Conservation (phyloP, 2,329 filamentous ascomycete species). For the Pestalotiopsis fici region DNA sequence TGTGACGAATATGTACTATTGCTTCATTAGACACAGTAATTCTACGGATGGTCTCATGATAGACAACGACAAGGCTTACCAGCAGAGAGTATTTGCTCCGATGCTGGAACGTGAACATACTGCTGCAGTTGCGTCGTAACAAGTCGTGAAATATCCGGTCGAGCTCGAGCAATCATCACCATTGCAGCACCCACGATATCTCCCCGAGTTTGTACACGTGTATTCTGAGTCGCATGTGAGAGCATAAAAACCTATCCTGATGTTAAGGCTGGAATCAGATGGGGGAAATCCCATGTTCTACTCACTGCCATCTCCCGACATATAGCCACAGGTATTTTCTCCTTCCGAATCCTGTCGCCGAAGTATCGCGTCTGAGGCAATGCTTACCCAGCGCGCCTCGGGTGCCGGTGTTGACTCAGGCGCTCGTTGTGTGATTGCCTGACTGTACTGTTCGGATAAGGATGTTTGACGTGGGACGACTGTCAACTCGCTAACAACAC, state of each 20-base stretch:
- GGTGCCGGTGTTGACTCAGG: not conserved
- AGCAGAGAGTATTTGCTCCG: conserved; percentile 17
- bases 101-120: conserved; percentile 5
- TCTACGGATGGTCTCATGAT: not conserved
- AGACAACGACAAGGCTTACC: conserved; percentile 15
- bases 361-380: conserved; percentile 1
- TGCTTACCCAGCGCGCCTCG: not conserved
- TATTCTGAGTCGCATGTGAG: conserved; percentile 11
- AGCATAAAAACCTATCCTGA: conserved; percentile 8
- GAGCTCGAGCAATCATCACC: conserved; percentile 12
- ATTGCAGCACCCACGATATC: conserved; percentile 18
- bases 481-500: not conserved
- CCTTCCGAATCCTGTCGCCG: not conserved
- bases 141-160: conserved; percentile 14
- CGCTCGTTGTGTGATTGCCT: not conserved
- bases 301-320: conserved; percentile 6
- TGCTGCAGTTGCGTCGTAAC: conserved; percentile 15
- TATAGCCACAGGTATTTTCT: conserved; percentile 10
- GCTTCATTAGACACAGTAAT: not conserved
- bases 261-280: not conserved
- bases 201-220: conserved; percentile 20
- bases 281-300: not conserved
- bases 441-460: not conserved
- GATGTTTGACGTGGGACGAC: not conserved
- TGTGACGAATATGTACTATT: conserved; percentile 9